A percentile compares a stretch with the other conserved stretches of the same genome.
These are phyloP conservation scores for Globisporangium cederbergense DNA, from an alignment of 352 stramenopile species.

Conservation along the genomic window DNA sequence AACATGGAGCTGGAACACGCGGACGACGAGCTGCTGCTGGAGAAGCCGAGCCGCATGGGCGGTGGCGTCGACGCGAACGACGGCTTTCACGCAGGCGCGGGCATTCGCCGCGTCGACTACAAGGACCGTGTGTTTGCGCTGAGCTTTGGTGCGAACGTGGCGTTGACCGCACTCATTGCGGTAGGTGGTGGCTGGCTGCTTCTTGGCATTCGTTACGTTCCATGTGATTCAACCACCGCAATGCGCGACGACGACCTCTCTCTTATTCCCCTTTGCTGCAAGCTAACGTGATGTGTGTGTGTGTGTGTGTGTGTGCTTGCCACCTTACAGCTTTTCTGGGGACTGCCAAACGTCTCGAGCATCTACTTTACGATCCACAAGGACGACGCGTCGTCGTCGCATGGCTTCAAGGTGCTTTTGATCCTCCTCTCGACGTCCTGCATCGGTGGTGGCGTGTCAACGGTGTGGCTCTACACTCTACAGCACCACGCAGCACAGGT, in stretches of 20 bases:
- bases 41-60: constrained; percentile 32
- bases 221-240: neutral
- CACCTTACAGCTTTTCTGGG: constrained; percentile 56
- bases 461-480: constrained; percentile 72
- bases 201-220: neutral
- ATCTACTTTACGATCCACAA: constrained; percentile 80
- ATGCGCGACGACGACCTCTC: neutral
- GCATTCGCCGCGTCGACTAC: constrained; percentile 37
- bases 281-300: neutral
- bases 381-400: constrained; percentile 47
- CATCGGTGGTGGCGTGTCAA: constrained; percentile 63
- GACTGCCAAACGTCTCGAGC: constrained; percentile 66
- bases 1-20: constrained; percentile 61
- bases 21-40: constrained; percentile 57
- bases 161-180: constrained; percentile 47
- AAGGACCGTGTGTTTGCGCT: constrained; percentile 70
- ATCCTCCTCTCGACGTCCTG: constrained; percentile 64
- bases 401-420: constrained; percentile 69
- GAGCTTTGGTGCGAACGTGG: constrained; percentile 61
- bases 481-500: constrained; percentile 66
- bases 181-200: constrained; percentile 29
- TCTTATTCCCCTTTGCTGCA: no score
- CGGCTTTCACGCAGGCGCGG: constrained; percentile 16
- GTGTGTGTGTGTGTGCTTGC: neutral
- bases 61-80: constrained; percentile 14